These are phyloP conservation scores for Tylopilus sp. DNA, from an alignment of 768 basidiomycete genomes.

Conservation along the genomic window DNA sequence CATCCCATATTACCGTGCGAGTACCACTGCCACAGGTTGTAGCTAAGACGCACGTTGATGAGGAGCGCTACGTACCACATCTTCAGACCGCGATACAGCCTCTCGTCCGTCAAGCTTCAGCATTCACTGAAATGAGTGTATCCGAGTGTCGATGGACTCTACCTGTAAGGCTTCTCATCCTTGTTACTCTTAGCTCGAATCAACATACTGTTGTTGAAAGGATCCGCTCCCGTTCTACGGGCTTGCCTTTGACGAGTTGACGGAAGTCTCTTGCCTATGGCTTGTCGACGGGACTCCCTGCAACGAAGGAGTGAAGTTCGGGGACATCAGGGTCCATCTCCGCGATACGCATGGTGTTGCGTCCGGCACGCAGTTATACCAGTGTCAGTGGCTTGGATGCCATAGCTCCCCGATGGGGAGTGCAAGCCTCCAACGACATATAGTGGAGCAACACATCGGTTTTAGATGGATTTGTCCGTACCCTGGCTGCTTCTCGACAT, in stretches of 20 bases:
- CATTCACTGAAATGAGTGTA: not conserved
- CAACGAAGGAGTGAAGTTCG: not conserved
- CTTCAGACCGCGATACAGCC: too few species aligned
- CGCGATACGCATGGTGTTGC: not conserved
- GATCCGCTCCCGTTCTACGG: constrained; percentile 3
- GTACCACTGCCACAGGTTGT: not conserved
- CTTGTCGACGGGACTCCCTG: not conserved
- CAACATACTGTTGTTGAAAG: not conserved
- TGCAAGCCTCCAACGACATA: constrained; percentile 10
- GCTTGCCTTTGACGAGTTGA: constrained; percentile 1
- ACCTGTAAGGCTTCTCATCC: constrained; percentile 5
- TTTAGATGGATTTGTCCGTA: too few species aligned
- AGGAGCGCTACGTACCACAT: not conserved
- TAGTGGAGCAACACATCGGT: constrained; percentile 7
- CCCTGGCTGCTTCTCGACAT: too few species aligned
- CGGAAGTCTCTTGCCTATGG: constrained; percentile 5
- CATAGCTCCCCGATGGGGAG: not conserved
- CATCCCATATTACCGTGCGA: not conserved
- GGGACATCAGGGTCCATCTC: constrained; percentile 8
- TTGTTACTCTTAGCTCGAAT: not conserved
- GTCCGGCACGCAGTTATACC: not conserved
- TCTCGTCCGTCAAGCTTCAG: too few species aligned
- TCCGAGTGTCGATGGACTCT: too few species aligned
- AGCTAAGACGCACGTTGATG: too few species aligned
- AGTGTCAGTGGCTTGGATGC: constrained; percentile 13